Conservation (phyloP, 306 rosid genomes). For the Medicago arabica region DNA sequence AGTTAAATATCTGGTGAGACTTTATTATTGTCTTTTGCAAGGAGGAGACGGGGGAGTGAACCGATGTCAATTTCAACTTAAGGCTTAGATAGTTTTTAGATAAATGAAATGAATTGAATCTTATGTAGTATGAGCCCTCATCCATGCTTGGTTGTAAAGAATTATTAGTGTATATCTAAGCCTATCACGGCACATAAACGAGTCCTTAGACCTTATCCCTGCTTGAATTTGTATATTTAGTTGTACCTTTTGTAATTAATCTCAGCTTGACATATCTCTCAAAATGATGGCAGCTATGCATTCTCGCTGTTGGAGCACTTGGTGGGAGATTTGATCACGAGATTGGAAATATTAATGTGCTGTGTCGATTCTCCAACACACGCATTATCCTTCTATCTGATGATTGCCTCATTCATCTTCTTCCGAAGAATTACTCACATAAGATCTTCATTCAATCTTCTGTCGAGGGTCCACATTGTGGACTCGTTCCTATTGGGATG, state of each 20-base stretch:
- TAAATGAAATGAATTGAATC: conserved; percentile 25
- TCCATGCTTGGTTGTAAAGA: conserved; percentile 1
- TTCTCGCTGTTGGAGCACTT: conserved; percentile 90
- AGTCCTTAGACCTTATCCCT: background rate
- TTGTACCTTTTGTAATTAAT: background rate
- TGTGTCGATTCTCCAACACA: conserved; percentile 69
- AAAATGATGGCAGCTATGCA: conserved; percentile 66
- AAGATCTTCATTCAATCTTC: conserved; percentile 76
- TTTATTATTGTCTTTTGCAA: conserved; percentile 22
- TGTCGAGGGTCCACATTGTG: conserved; percentile 93
- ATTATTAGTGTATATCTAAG: too few species aligned
- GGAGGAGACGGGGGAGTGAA: background rate
- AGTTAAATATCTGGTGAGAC: conserved; percentile 44
- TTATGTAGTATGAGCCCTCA: background rate
- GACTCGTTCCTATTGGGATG: conserved; percentile 85
- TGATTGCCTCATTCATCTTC: conserved; percentile 85
- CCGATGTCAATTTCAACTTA: conserved; percentile 1
- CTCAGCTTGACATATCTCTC: conserved; percentile 9
- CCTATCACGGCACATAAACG: too few species aligned
- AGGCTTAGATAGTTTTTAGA: conserved; percentile 25
- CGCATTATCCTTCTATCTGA: conserved; percentile 84
- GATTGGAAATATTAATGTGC: conserved; percentile 87
- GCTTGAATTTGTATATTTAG: conserved; percentile 33
- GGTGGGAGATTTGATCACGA: conserved; percentile 99
- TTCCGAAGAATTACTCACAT: conserved; percentile 70